Evolutionary conservation across 352 stramenopile genomes (phyloP).

Genomic region (Saprolegnia diclina): DNA sequence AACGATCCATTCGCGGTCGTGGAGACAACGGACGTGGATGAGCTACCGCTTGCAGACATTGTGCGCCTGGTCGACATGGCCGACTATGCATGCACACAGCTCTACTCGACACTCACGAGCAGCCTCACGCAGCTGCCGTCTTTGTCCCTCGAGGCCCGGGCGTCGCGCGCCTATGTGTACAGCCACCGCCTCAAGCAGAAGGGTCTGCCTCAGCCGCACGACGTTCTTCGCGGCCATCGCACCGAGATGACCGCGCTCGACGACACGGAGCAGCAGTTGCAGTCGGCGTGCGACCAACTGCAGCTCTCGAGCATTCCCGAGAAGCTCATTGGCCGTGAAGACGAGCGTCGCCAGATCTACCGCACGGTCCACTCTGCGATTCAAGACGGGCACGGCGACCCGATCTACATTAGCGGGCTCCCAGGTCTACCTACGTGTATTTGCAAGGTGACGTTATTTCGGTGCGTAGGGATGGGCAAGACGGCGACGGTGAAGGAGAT

Average conservation of each 20-base stretch:
- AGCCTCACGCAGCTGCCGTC: slow-evolving; percentile 9
- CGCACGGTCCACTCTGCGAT: slow-evolving; percentile 47
- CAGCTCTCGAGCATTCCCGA: slow-evolving; percentile 53
- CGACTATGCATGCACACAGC: slow-evolving; percentile 6
- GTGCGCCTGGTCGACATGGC: slow-evolving; percentile 7
- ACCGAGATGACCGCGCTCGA: not conserved
- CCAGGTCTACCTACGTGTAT: slow-evolving; percentile 34
- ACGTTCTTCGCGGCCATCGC: not conserved
- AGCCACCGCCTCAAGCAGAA: slow-evolving; percentile 18
- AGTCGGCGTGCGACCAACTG: slow-evolving; percentile 51
- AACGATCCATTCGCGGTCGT: not conserved
- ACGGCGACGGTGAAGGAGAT: slow-evolving; percentile 70
- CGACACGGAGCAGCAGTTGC: slow-evolving; percentile 33
- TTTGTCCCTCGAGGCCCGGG: not conserved
- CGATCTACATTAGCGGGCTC: slow-evolving; percentile 67
- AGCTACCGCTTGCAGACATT: slow-evolving; percentile 1
- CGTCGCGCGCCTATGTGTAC: not conserved
- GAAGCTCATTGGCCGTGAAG: slow-evolving; percentile 48
- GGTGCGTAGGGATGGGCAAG: slow-evolving; percentile 55
- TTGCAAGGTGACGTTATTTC: slow-evolving; percentile 39
- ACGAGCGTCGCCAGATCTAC: slow-evolving; percentile 57
- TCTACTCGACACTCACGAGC: slow-evolving; percentile 16
- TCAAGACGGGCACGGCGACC: slow-evolving; percentile 41
- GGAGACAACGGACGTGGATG: slow-evolving; percentile 22
- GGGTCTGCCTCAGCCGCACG: not conserved